phyloP scores from a whole-genome alignment of 208 protist genomes.

The Phytomonas francai region DNA sequence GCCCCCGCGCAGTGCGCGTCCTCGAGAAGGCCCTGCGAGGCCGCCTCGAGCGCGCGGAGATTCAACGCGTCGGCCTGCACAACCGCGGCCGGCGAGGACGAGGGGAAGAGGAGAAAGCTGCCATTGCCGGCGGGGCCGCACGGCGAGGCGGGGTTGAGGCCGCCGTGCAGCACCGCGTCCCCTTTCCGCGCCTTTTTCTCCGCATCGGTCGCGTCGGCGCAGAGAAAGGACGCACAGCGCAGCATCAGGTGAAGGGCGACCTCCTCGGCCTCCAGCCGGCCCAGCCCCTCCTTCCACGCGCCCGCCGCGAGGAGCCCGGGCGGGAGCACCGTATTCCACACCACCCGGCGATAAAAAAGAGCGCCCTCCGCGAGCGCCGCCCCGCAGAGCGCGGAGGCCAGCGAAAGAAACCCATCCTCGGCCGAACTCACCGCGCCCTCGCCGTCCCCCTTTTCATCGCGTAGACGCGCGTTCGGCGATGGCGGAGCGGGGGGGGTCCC shows the following conservation, averaged over 20 bases:
- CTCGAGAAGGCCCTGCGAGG: conserved; percentile 5
- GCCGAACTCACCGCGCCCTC: neutral
- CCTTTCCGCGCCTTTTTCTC: neutral
- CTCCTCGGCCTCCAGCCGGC: neutral
- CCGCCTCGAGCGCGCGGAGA: conserved; percentile 12
- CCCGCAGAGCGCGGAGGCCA: conserved; percentile 11
- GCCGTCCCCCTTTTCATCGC: neutral
- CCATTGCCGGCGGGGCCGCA: conserved; percentile 31
- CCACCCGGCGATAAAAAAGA: conserved; percentile 13
- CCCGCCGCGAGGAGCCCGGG: conserved; percentile 20
- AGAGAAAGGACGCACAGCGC: conserved; percentile 21
- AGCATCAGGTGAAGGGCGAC: neutral
- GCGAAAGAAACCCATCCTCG: neutral
- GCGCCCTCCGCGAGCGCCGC: neutral
- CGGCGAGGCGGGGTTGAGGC: conserved; percentile 22
- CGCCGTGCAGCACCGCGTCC: conserved; percentile 13
- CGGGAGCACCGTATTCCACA: conserved; percentile 26
- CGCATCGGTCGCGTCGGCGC: conserved; percentile 13
- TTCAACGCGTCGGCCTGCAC: conserved; percentile 27
- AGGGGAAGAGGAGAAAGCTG: conserved; percentile 30
- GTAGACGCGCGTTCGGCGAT: too few species aligned
- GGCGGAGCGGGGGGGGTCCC: too few species aligned
- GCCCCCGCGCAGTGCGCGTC: neutral
- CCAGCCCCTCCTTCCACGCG: neutral
- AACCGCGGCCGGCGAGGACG: conserved; percentile 11